Evolutionary conservation across 306 rosid species (phyloP).

Genomic region (Clitoria ternatea): DNA sequence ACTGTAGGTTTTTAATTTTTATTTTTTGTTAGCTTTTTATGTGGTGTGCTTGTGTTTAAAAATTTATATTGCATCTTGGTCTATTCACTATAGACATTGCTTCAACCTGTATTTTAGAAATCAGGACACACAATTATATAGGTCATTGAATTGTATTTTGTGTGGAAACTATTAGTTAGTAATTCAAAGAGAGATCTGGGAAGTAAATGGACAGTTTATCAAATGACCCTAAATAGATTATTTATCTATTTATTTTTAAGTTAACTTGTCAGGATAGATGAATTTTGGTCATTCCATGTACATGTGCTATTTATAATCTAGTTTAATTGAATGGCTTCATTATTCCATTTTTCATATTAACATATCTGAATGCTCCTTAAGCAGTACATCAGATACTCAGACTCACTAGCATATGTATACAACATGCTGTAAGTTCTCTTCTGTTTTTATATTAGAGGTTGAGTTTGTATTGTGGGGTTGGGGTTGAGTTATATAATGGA

Average conservation of each 20-base stretch:
- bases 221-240: neutral
- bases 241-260: neutral
- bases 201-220: neutral
- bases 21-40: constrained; percentile 9
- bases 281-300: neutral
- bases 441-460: no score
- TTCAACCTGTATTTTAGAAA: neutral
- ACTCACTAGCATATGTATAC: no score
- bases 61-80: neutral
- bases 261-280: neutral
- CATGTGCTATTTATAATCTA: neutral
- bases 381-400: no score
- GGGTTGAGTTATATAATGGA: no score
- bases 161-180: neutral
- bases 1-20: constrained; percentile 13
- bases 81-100: neutral
- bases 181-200: neutral
- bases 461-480: no score
- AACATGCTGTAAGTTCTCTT: no score
- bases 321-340: neutral
- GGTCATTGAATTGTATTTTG: neutral
- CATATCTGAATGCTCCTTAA: no score
- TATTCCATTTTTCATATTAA: no score
- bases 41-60: constrained; percentile 17
- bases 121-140: neutral